Evolutionary conservation across 345 rosid genomes (phyloP), one percentile per base, ranked within the genome.

Genomic region (Triadica sebifera): DNA sequence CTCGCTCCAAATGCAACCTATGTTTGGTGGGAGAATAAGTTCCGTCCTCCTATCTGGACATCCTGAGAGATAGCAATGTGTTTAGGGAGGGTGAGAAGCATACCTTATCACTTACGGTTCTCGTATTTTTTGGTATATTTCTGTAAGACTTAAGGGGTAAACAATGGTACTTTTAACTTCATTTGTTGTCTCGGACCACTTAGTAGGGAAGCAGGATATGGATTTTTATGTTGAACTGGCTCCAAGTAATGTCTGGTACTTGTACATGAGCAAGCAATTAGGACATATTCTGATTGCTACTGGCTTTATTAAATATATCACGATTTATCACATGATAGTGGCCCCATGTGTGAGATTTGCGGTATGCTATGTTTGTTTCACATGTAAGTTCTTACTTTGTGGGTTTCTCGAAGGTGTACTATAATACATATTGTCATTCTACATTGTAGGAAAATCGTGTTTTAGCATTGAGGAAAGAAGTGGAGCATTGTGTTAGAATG

Each of bases 361-460:
- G 0, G 41, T 10, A 39, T 39, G 49, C 39, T 39, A 63, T 63
- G 66, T 37, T 37, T 51, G 20, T 46, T 46, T 66, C 22, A 25
- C 6, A 8, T 9, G n/a, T 24, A 65, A 16, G n/a, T 49, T 74
- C 7, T 29, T 9, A 25, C 12, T 20, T 49, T 38, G 4, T 3
- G 38, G 2, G 34, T 53, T 7, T 47, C 11, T 75, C 1, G 19
- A 3, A 58, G 8, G 22, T 19, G 22, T 49, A 47, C 58, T 59
- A 56, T 74, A 37, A 39, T 69, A 70, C 76, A 74, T 69, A 22
- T 58, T 70, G 34, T 13, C 20, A 29, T 70, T 43, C 47, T 58
- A 34, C 79, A 6, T 62, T 81, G 25, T 70, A 93, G 98, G 99
- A 89, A 85, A 93, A 90, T 70, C 98, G 99, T 74, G 99, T 82